Base-by-base conservation (phyloP, 2,329 filamentous ascomycete species). In the Cladorrhinum sp. region DNA sequence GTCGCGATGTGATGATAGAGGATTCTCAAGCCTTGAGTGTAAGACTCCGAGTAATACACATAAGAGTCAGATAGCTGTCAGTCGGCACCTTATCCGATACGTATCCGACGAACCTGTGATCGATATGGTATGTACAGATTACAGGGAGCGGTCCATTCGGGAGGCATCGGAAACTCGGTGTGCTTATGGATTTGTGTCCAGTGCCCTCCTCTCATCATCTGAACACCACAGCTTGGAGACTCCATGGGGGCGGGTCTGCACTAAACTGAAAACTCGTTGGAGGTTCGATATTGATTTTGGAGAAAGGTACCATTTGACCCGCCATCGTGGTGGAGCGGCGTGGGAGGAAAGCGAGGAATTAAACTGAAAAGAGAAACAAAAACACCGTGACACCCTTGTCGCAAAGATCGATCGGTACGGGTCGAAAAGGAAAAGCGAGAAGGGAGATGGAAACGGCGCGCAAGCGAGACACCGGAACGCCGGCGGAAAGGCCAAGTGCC, bases 351-450 rank as follows among this genome's bases (percentile, higher is more conserved):
- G n/a, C 30, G 33, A 23, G 20, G 33, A 49, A 24, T n/a, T 33
- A 26, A 51, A 51, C n/a, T 24, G 18, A 49, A 49, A 49, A 49
- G 21, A 24, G 46, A 4, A 28, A 5, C 26, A 28, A 28, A 36
- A 24, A 49, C 33, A 36, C 46, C 18, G 46, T 24, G 46, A 49
- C 20, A 57, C 54, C 39, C 54, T 49, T 42, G 54, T 57, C 39
- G 16, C 23, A 46, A 57, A 57, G 54, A 57, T 57, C 54, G 54
- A 57, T 57, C 54, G 54, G 14, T 36, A 24, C 18, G 23, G 54
- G 53, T 42, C 36, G 20, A 46, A 56, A 33, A 46, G 26, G 26
- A 57, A 28, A 49, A 51, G 20, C 18, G 14, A 51, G 8, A 51
- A 51, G 21, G 21, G 49, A 46, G 23, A 57, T 18, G 33, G 36